Base-by-base conservation (phyloP, 345 rosid species). In the Brassica juncea region DNA sequence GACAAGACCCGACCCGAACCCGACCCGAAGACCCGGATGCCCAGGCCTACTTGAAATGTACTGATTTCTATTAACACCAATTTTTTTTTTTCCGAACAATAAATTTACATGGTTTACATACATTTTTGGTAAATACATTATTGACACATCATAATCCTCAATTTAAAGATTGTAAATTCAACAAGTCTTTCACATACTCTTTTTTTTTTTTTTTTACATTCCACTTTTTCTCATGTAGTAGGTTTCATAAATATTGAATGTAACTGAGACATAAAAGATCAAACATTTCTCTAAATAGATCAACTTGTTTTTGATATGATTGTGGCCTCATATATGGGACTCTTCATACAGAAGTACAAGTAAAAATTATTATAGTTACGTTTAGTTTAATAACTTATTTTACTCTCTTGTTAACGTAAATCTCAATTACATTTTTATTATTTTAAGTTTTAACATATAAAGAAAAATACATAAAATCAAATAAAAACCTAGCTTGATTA, bases 181-280 rank as follows among this genome's bases (percentile, higher is more conserved):
- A 23, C 25, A 23, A 37, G 10, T 37, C 44, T 37, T 42, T 10
- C 25, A 23, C 25, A 23, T 23, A 23, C 77, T 93, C 95, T 47
- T 88, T 95, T 4, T 86, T 77, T 25, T 84, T 90, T 5, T 31
- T 39, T 39, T 42, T 42, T 42, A 42, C 49, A 42, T 9, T 3
- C 14, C 6, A 58, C 30, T 21, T 23, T 7, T 21, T 58, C 30
- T 8, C 27, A 21, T 58, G 9, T 8, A 57, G 12, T 3, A 21
- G 5, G 28, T 57, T 57, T 19, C 14, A 2, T 19, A 57, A 57
- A 57, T 57, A 8, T 57, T 6, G 14, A 47, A 42, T 19, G 21
- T 57, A 57, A 21, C 62, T 8, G 14, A 19, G 60, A 19, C 28
- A 21, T 21, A 5, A 21, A 57, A 57, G 14, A 8, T 21, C 12